A percentile compares a stretch with the other conserved stretches of the same genome.
Evolutionary conservation across 2,329 filamentous ascomycete species (phyloP).

Genomic region (Fusarium armeniacum): DNA sequence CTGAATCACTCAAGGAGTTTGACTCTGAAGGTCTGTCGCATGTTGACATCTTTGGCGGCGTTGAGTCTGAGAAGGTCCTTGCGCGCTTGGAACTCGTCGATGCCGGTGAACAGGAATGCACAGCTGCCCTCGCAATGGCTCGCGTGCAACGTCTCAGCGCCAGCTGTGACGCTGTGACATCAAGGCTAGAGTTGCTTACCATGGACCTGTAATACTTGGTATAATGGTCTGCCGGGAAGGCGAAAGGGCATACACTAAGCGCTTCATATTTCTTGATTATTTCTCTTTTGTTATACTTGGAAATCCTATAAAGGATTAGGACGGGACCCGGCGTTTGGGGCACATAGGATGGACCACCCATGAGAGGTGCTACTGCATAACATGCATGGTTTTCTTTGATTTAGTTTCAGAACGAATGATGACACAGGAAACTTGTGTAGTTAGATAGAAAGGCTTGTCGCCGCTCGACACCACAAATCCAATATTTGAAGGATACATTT

Average conservation of each 20-base stretch:
- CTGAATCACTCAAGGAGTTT: constrained; percentile 55
- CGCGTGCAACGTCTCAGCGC: constrained; percentile 65
- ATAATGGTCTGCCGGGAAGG: neutral
- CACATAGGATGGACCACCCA: constrained; percentile 40
- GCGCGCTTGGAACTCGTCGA: constrained; percentile 75
- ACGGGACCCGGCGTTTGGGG: constrained; percentile 45
- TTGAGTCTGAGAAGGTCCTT: constrained; percentile 74
- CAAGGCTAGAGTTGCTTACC: constrained; percentile 57
- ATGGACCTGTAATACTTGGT: constrained; percentile 50
- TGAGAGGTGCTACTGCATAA: constrained; percentile 44
- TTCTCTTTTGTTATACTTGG: constrained; percentile 40
- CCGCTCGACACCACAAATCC: constrained; percentile 47
- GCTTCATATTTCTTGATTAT: constrained; percentile 39
- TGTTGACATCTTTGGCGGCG: constrained; percentile 64
- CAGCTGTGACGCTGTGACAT: constrained; percentile 54
- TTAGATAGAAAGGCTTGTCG: constrained; percentile 50
- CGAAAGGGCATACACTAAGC: constrained; percentile 44
- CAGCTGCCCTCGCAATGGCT: constrained; percentile 61
- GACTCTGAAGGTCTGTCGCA: constrained; percentile 59
- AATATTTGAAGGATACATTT: constrained; percentile 28
- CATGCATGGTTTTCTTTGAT: constrained; percentile 35
- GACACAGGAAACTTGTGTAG: constrained; percentile 49
- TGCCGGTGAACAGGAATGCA: constrained; percentile 63
- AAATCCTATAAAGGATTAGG: constrained; percentile 42
- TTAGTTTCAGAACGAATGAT: constrained; percentile 46